Base-by-base conservation (phyloP, 345 rosid species). In the Mallotus nudiflorus region DNA sequence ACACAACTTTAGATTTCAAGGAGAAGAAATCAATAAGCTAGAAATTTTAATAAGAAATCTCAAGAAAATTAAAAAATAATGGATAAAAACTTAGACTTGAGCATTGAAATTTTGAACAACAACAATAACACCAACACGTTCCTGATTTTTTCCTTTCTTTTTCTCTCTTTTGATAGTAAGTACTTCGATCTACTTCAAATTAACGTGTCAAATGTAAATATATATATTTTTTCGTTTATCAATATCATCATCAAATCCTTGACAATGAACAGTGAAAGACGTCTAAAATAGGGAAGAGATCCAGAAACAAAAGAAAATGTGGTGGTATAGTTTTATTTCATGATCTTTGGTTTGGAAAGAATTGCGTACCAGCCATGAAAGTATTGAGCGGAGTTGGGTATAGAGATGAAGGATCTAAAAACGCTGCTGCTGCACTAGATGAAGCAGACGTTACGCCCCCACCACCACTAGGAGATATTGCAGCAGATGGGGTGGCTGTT, bases 351-450 rank as follows among this genome's bases (percentile, higher is more conserved):
- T 79, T 83, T 13, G 85, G 85, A 77, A 85, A 88, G 85, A 88
- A 86, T 78, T 83, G 91, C 86, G 89, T 85, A 84, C 91, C 89
- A 62, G 85, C 85, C 82, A 88, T 77, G 78, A 78, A 86, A 51
- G 80, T 63, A 80, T 84, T 80, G 78, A 82, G 66, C 52, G 86
- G 87, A 55, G 90, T 62, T 28, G 85, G 84, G 69, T 85, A 86
- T 66, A 86, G 33, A 28, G 90, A 82, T 22, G 86, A 78, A 40
- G 91, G 87, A 65, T 88, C 91, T 22, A 83, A 64, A 59, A 79
- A 78, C 25, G 60, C 60, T 5, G 49, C 58, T 1, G 71, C 78
- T 4, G 83, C 79, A 62, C 20, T 57, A 28, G 81, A 79, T 55
- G 64, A 65, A 22, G 82, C 29, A 46, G 80, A 77, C 9, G 64